Evolutionary conservation across 345 rosid species (phyloP), one percentile per base, ranked within the genome.

Genomic region (Combretum micranthum): DNA sequence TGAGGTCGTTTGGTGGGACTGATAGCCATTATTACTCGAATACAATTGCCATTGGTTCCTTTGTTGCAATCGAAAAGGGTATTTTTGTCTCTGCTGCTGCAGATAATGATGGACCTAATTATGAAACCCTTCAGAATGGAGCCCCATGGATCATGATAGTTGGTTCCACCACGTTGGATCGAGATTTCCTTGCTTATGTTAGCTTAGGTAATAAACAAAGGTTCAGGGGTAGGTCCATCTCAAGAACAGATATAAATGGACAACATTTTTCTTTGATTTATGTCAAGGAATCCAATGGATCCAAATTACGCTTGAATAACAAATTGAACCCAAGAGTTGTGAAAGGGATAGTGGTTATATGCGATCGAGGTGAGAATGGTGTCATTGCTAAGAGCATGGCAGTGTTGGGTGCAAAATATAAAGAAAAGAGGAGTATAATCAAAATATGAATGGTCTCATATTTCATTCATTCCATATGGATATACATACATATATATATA

Each of bases 141-240:
- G 96, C 98, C 7, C 98, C 98, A 0, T 91, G 98, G 98, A 81
- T 88, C 32, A 77, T 85, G 87, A 91, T 94, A 3, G 98, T 91
- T 11, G 98, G 96, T 2, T 96, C 98, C 2, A 88, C 92, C 6
- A 85, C 96, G 1, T 55, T 91, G 20, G 98, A 91, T 65, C 80
- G 98, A 0, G 86, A 84, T 59, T 85, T 91, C 42, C 92, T 88
- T 2, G 96, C 96, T 16, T 77, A 59, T 42, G 90, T 77, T 0
- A 42, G 23, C 37, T 65, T 88, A 0, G 98, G 96, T 2, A 76
- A 82, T 47, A 71, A 77, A 39, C 57, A 63, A 13, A 52, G 64
- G 15, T 73, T 74, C 48, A 42, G 48, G 1, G 96, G 98, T 0
- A 93, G 80, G 2, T 92, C 96, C 2, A 84, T 92, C 2, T 92